A percentile compares a stretch with the other conserved stretches of the same genome.
These are phyloP conservation scores for Penicillium pancosmium DNA, from an alignment of 495 filamentous ascomycete genomes.

Conservation along the genomic window DNA sequence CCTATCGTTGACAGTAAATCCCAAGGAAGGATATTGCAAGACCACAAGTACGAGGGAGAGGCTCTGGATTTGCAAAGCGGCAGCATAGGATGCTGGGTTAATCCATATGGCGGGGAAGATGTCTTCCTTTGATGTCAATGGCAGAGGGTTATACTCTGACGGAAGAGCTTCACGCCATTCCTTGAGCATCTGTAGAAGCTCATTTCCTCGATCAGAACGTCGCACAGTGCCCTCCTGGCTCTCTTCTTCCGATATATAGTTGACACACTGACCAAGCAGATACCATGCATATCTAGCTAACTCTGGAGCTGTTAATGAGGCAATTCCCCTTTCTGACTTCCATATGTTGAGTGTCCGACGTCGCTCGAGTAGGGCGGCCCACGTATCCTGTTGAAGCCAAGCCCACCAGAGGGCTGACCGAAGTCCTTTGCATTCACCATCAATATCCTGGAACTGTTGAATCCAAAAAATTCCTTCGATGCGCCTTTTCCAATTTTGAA, in stretches of 20 bases:
- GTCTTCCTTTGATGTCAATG: constrained; percentile 7
- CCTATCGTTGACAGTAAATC: constrained; percentile 25
- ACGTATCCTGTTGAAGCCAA: constrained; percentile 27
- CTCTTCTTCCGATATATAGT: constrained; percentile 23
- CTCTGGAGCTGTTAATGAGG: constrained; percentile 12
- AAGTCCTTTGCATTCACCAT: constrained; percentile 24
- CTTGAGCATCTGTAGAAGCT: constrained; percentile 27
- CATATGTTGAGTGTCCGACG: constrained; percentile 22
- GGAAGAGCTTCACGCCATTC: constrained; percentile 34
- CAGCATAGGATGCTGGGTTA: constrained; percentile 30
- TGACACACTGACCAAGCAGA: constrained; percentile 21
- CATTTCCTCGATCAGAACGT: constrained; percentile 22
- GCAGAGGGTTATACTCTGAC: constrained; percentile 27
- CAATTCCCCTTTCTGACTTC: constrained; percentile 11
- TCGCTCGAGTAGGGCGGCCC: constrained; percentile 22
- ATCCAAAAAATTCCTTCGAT: constrained; percentile 27
- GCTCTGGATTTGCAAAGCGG: constrained; percentile 32
- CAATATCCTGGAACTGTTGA: constrained; percentile 26
- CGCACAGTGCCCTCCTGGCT: constrained; percentile 10
- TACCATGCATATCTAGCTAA: constrained; percentile 20
- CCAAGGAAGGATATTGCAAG: constrained; percentile 30
- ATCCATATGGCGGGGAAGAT: constrained; percentile 37
- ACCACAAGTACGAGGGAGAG: constrained; percentile 31
- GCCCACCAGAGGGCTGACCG: constrained; percentile 25
- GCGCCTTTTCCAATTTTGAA: constrained; percentile 27